Evolutionary conservation across 2,329 filamentous ascomycete species (phyloP), one percentile per base, ranked within the genome.

Genomic region (Neofusicoccum parvum): DNA sequence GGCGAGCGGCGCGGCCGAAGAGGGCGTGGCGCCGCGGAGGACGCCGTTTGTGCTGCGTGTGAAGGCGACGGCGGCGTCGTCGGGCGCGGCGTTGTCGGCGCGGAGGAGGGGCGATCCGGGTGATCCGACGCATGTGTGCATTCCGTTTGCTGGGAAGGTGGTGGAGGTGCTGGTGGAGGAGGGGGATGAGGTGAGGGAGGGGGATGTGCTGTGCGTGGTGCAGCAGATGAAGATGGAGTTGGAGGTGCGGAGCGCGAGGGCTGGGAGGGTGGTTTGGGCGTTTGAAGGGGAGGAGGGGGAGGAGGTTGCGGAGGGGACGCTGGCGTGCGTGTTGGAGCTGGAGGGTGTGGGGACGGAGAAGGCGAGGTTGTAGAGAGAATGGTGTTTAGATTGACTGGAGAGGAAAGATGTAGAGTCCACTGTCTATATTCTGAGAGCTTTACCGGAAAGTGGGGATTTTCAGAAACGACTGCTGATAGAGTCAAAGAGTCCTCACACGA

Each of bases 141-240:
- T 88, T 7, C 86, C 86, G 0, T 82, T 89, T 14, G 81, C 84
- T 0, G 87, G 87, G 0, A 87, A 85, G 66, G 68, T 89, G 32
- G 82, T 88, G 1, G 87, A 89, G 71, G 76, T 89, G 0, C 70
- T 86, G 2, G 85, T 89, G 0, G 80, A 84, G 5, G 80, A 81
- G 67, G 85, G 85, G 1, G 82, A 88, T 45, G 75, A 84, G 0
- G 77, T 89, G 0, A 69, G 81, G 3, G 79, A 82, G 66, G 85
- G 85, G 1, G 81, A 88, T 36, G 81, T 86, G 0, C 75, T 89
- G 0, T 68, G 84, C 79, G 85, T 89, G 17, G 82, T 89, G 20
- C 85, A 85, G 73, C 87, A 89, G 74, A 89, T 89, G 86, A 89
- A 89, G 75, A 90, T 89, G 87, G 87, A 90, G 68, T 74, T 89